Conservation (phyloP, 106 monocot genomes). For the Ottelia alismoides region DNA sequence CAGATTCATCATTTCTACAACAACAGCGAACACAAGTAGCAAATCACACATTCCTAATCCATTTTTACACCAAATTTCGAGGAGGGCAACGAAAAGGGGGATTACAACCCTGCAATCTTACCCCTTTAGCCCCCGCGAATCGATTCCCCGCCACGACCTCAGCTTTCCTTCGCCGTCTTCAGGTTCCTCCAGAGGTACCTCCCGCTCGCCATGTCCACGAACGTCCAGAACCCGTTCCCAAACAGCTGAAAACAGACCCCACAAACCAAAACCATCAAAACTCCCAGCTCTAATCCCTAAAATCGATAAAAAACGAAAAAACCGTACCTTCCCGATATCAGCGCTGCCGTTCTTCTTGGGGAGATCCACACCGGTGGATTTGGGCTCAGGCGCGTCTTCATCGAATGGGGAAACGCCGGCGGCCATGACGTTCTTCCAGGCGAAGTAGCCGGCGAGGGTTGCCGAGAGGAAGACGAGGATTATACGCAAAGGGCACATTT, state of each 20-base stretch:
- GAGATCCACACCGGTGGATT: background rate
- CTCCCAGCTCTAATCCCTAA: background rate
- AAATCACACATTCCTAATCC: too few species aligned
- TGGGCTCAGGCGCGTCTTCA: too few species aligned
- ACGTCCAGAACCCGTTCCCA: slow-evolving; percentile 17
- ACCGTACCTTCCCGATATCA: slow-evolving; percentile 10
- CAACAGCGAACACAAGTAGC: too few species aligned
- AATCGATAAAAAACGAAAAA: too few species aligned
- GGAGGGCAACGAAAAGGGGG: background rate
- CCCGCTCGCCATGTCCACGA: slow-evolving; percentile 29
- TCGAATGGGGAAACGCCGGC: background rate
- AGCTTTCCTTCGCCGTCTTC: slow-evolving; percentile 3
- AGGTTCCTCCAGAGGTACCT: slow-evolving; percentile 30
- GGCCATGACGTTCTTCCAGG: slow-evolving; percentile 21
- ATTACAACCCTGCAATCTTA: too few species aligned
- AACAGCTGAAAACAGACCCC: slow-evolving; percentile 8
- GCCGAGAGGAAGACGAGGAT: slow-evolving; percentile 29
- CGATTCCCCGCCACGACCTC: too few species aligned
- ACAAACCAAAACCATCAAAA: background rate
- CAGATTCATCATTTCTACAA: too few species aligned
- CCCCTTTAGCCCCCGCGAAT: too few species aligned
- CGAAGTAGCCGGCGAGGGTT: slow-evolving; percentile 31
- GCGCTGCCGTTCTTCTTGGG: background rate
- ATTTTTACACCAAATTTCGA: too few species aligned
- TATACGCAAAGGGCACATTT: slow-evolving; percentile 28